A percentile compares a stretch with the other conserved stretches of the same genome.
phyloP scores from a whole-genome alignment of 208 protist genomes.

The Trypanosoma conorhini region DNA sequence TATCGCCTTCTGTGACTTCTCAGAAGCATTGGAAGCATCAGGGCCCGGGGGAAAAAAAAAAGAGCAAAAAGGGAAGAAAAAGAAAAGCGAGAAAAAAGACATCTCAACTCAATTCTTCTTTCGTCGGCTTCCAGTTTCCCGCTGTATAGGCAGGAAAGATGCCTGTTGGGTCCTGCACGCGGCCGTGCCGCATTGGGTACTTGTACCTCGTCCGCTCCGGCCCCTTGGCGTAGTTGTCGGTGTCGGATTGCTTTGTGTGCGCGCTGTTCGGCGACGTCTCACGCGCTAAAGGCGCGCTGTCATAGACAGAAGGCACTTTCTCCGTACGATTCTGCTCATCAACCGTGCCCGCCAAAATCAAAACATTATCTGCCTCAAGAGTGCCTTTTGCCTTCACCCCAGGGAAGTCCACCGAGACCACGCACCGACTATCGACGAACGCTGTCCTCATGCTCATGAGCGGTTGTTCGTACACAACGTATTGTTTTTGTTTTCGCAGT shows the following conservation, averaged over 20 bases:
- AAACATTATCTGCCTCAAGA: slow-evolving; percentile 6
- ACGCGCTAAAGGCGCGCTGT: background rate
- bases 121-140: background rate
- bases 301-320: background rate
- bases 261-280: background rate
- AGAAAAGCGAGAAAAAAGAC: background rate
- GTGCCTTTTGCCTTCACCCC: background rate
- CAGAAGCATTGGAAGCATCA: background rate
- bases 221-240: background rate
- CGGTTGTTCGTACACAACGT: slow-evolving; percentile 13
- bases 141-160: slow-evolving; percentile 21
- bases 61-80: background rate
- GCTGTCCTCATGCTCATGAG: slow-evolving; percentile 6
- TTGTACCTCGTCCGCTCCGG: background rate
- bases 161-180: background rate
- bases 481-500: slow-evolving; percentile 5
- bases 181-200: background rate
- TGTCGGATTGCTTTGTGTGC: background rate
- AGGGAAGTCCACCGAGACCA: slow-evolving; percentile 15
- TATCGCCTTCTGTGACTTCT: too few relatives aligned
- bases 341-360: slow-evolving; percentile 10
- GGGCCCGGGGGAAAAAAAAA: background rate
- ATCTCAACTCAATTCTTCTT: background rate
- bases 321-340: background rate
- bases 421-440: slow-evolving; percentile 15